These are phyloP conservation scores for Phytophthora ohioensis DNA, from an alignment of 352 stramenopile species.

Conservation along the genomic window DNA sequence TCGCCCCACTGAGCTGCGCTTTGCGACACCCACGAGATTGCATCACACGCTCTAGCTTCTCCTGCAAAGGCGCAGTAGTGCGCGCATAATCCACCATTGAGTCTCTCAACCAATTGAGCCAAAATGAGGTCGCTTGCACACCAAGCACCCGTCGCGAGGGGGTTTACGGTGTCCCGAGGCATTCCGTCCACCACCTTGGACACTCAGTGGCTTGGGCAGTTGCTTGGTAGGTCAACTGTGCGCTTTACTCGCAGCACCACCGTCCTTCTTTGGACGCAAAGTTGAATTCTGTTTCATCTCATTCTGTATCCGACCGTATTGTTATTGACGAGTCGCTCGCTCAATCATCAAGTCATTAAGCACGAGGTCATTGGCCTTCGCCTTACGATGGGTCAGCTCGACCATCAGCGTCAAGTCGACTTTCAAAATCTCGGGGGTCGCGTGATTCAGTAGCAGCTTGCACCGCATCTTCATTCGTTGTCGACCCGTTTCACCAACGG, in stretches of 20 bases:
- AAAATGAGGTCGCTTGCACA: slow-evolving; percentile 10
- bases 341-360: slow-evolving; percentile 28
- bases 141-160: slow-evolving; percentile 1
- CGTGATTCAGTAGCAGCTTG: slow-evolving; percentile 20
- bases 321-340: slow-evolving; percentile 13
- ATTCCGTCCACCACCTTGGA: neutral
- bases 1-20: slow-evolving; percentile 11
- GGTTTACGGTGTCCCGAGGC: neutral
- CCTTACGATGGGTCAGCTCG: slow-evolving; percentile 16
- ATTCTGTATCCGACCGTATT: slow-evolving; percentile 22
- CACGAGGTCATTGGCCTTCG: slow-evolving; percentile 11
- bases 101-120: slow-evolving; percentile 16
- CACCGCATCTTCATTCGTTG: slow-evolving; percentile 28
- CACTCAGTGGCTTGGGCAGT: neutral
- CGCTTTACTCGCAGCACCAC: neutral
- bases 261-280: neutral
- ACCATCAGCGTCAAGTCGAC: slow-evolving; percentile 19
- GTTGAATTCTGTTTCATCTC: slow-evolving; percentile 9
- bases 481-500: neutral
- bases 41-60: slow-evolving; percentile 11
- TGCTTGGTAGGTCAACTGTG: neutral
- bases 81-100: slow-evolving; percentile 15
- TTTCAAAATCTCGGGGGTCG: slow-evolving; percentile 23
- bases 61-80: slow-evolving; percentile 3
- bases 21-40: slow-evolving; percentile 9